Evolutionary conservation across 2,329 filamentous ascomycete genomes (phyloP).

Genomic region (Fusarium coicis): DNA sequence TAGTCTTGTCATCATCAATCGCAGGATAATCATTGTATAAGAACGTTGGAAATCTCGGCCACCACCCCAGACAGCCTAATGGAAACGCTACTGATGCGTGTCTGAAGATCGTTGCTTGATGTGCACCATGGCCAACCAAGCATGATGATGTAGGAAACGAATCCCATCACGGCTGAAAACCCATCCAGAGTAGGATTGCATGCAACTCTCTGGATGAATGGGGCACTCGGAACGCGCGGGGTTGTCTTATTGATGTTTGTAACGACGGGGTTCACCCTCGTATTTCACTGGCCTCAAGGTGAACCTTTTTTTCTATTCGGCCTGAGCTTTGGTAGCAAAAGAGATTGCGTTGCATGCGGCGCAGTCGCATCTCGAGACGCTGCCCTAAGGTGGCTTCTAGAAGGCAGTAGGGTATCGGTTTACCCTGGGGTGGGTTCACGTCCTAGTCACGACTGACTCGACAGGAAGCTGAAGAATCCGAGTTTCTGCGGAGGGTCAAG

Average conservation of each 20-base stretch:
- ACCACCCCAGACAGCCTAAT: conserved; percentile 8
- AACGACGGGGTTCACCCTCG: conserved; percentile 4
- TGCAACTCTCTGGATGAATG: conserved; percentile 1
- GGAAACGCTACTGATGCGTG: background rate
- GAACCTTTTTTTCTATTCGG: background rate
- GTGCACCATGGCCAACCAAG: conserved; percentile 24
- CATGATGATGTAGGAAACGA: conserved; percentile 32
- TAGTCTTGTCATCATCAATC: background rate
- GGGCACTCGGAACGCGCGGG: background rate
- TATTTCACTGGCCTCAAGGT: conserved; percentile 1
- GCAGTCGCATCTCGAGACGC: conserved; percentile 36
- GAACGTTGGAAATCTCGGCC: conserved; percentile 3
- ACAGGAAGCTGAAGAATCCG: background rate
- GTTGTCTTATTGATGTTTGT: conserved; percentile 4
- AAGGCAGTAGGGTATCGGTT: conserved; percentile 12
- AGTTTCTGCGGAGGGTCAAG: background rate
- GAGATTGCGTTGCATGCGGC: conserved; percentile 42
- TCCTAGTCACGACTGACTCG: background rate
- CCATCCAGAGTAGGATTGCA: conserved; percentile 11
- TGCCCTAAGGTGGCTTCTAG: conserved; percentile 38
- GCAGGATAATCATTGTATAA: conserved; percentile 1
- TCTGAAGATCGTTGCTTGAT: conserved; percentile 33
- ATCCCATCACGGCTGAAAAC: conserved; percentile 40
- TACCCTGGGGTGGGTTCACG: background rate
- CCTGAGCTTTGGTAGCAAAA: conserved; percentile 5